phyloP scores from a whole-genome alignment of 2,329 filamentous ascomycete species.

The Clonostachys rhizophaga region DNA sequence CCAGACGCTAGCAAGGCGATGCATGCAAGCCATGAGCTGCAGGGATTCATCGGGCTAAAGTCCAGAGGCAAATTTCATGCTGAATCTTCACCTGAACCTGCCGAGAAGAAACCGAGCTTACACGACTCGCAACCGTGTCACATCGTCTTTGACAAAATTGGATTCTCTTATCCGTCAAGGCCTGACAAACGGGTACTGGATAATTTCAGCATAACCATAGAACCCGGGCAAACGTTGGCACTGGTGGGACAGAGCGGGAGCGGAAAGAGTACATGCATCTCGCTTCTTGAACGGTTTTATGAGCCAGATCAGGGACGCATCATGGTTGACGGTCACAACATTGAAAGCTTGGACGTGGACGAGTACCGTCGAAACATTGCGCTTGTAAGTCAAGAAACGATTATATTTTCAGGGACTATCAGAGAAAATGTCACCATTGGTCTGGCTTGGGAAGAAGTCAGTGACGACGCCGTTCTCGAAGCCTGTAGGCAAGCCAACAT shows the following conservation, averaged over 20 bases:
- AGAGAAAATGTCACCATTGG: conserved; percentile 86
- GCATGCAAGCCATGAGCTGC: neutral
- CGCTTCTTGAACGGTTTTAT: conserved; percentile 90
- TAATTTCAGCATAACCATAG: conserved; percentile 25
- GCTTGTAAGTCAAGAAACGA: conserved; percentile 91
- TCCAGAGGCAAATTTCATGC: conserved; percentile 10
- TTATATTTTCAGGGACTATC: conserved; percentile 89
- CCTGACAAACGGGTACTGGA: conserved; percentile 18
- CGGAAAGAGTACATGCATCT: conserved; percentile 92
- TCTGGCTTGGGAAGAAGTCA: conserved; percentile 53
- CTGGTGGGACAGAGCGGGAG: conserved; percentile 93
- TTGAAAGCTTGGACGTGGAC: conserved; percentile 76
- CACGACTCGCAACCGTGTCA: conserved; percentile 18
- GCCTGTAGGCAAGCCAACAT: conserved; percentile 91
- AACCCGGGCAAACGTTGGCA: conserved; percentile 71
- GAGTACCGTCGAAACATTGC: conserved; percentile 81
- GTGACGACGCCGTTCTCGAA: conserved; percentile 68
- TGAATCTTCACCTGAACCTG: conserved; percentile 13
- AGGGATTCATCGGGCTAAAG: neutral
- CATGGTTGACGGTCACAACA: conserved; percentile 77
- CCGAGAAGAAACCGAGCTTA: conserved; percentile 24
- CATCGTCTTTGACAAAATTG: conserved; percentile 87
- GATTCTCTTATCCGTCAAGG: conserved; percentile 76
- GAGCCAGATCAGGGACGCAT: conserved; percentile 79
- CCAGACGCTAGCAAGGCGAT: conserved; percentile 3